Base-by-base conservation (phyloP, 1,284 basidiomycete genomes). In the Ustilago loliicola region DNA sequence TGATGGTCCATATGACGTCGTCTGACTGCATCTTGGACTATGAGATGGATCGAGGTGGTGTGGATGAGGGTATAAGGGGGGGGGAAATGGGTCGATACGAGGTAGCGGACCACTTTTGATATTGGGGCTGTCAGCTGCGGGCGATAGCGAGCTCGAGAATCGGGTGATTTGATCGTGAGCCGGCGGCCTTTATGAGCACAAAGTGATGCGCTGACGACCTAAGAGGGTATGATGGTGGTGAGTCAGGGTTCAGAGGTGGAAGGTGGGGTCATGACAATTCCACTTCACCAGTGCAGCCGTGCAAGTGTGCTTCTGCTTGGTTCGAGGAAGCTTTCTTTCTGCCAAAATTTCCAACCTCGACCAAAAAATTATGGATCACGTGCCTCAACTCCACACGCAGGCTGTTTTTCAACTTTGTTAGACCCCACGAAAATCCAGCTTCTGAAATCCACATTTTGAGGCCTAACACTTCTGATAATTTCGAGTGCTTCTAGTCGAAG, bases 21-120 rank as follows among this genome's bases (percentile, higher is more conserved):
- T 86, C 85, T 13, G 84, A 82, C 79, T 85, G 83, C 81, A 83
- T 83, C n/a, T n/a, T n/a, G n/a, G n/a, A n/a, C n/a, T n/a, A n/a
- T 23, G 10, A 62, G 38, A 42, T 7, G 13, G 29, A 29, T n/a
- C 15, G 30, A 7, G 50, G 51, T 11, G 17, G 5, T 27, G 48
- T 2, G 17, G 25, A 34, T n/a, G 30, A 21, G 32, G 10, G 54
- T 42, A 17, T 10, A 17, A n/a, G 0, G 19, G 40, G 23, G 17
- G 30, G 25, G 1, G 52, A 23, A 32, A 27, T 17, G 29, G 15
- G 50, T 29, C 19, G 47, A 29, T 23, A n/a, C 47, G 17, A 15
- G 19, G 21, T 34, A 5, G 32, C 32, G 5, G 32, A 6, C 6
- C 11, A 6, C 32, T 34, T 34, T 34, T 6, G 32, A n/a, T n/a